phyloP scores from a whole-genome alignment of 1,284 basidiomycete species.

The Agroathelia rolfsii region DNA sequence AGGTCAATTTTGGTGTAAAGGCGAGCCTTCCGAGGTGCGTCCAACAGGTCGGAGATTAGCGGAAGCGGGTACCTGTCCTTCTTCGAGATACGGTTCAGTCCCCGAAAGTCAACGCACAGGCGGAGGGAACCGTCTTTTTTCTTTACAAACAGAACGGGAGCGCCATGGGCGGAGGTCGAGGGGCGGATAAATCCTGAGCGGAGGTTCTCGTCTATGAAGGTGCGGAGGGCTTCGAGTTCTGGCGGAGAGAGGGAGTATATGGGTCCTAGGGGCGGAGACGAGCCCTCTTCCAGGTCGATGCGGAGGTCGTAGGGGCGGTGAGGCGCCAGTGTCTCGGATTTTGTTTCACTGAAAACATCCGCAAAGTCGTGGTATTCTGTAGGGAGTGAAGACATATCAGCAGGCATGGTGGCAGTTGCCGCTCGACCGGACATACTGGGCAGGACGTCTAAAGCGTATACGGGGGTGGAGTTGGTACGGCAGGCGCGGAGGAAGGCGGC shows the following conservation, averaged over 20 bases:
- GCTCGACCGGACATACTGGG: too few relatives aligned
- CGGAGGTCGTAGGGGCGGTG: conserved; percentile 14
- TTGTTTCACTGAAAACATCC: conserved; percentile 8
- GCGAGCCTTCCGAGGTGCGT: conserved; percentile 15
- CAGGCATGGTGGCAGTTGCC: background rate
- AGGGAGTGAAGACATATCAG: conserved; percentile 4
- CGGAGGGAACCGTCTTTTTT: conserved; percentile 28
- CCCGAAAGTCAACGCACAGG: conserved; percentile 26
- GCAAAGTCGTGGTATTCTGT: conserved; percentile 10
- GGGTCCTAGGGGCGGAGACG: conserved; percentile 12
- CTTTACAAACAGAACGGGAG: conserved; percentile 26
- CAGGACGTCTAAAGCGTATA: too few relatives aligned
- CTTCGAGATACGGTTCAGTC: conserved; percentile 20
- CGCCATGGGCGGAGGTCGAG: conserved; percentile 13
- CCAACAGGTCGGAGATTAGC: conserved; percentile 20
- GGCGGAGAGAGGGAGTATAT: conserved; percentile 16
- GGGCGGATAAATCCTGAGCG: conserved; percentile 10
- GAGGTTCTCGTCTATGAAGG: conserved; percentile 18
- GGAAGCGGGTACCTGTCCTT: conserved; percentile 22
- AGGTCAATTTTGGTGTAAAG: conserved; percentile 23
- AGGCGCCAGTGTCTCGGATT: too few relatives aligned
- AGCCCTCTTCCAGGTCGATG: conserved; percentile 16
- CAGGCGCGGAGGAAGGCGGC: too few relatives aligned
- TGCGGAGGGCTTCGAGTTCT: conserved; percentile 12
- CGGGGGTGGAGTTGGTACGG: too few relatives aligned